Base-by-base conservation (phyloP, 2,329 filamentous ascomycete genomes). In the Cladophialophora exuberans region DNA sequence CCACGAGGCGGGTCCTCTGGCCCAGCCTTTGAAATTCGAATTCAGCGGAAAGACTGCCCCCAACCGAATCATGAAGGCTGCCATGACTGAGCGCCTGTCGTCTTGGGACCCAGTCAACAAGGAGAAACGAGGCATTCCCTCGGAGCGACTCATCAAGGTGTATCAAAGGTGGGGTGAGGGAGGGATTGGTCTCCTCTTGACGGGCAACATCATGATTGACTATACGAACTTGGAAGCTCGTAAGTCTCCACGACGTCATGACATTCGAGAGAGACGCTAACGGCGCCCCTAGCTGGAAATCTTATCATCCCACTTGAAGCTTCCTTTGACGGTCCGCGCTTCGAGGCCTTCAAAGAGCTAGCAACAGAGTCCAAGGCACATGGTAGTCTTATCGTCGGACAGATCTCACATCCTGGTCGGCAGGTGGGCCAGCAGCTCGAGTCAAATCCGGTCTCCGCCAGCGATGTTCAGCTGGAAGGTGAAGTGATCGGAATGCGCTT, bases 21-120 rank as follows among this genome's bases (percentile, higher is more conserved):
- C 69, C 10, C 61, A 74, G 61, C 77, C 79, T 7, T 70, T 83
- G 42, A 66, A 70, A 15, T 81, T 80, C 58, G 68, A 71, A 22
- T 81, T 82, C 67, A 79, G 79, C 36, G 76, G 78, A 47, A 76
- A 73, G 53, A 80, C 77, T 1, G 84, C 84, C 1, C 79, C 78
- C 36, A 88, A 88, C 66, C 76, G 84, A n/a, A 84, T 87, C 64
- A 68, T 87, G 60, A 88, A 88, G 69, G 83, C 75, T 4, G 81
- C 86, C 36, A 87, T 88, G 85, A 82, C 81, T 1, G 86, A 89
- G 67, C 74, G 79, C 6, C 71, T 87, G 11, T 81, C 83, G 0
- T 83, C 79, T 4, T 88, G 83, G 82, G 76, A 81, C 54, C 73
- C 79, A 5, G 76, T 76, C 20, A 74, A 82, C 52, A 62, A 80